These are phyloP conservation scores for Desmodesmus armatus DNA, from an alignment of 139 green algal genomes.

Conservation along the genomic window DNA sequence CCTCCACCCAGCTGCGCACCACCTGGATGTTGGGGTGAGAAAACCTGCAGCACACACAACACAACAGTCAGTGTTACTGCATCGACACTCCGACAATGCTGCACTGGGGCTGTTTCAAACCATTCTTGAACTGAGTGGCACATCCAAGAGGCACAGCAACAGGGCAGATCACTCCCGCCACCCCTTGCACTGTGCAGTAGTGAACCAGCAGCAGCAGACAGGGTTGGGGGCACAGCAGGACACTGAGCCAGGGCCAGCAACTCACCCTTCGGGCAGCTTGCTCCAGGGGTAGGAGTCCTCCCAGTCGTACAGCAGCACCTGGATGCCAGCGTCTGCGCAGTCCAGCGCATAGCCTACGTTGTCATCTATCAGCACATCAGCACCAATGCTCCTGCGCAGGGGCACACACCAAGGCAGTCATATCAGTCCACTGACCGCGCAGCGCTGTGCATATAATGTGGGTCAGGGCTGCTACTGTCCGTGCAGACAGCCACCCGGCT, in stretches of 20 bases:
- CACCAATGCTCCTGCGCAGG: conserved; percentile 75
- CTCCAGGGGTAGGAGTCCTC: conserved; percentile 88
- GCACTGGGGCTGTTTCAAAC: neutral
- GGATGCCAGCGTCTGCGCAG: conserved; percentile 86
- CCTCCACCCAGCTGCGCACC: conserved; percentile 74
- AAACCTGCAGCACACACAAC: conserved; percentile 43
- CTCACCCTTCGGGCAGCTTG: conserved; percentile 67
- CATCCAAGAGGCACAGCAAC: neutral
- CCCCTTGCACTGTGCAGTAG: neutral
- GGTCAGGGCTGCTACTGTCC: too few relatives aligned
- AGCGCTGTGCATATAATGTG: too few relatives aligned
- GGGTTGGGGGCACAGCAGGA: neutral
- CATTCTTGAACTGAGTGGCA: neutral
- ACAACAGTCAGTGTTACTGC: too few relatives aligned
- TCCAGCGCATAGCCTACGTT: conserved; percentile 94
- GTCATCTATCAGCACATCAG: conserved; percentile 93
- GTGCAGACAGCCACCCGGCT: too few relatives aligned
- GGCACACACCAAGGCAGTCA: neutral
- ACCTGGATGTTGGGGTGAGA: conserved; percentile 68
- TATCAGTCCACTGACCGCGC: neutral
- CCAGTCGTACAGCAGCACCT: conserved; percentile 96
- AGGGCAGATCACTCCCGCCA: neutral
- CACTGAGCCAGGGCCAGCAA: neutral
- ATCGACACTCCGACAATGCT: neutral
- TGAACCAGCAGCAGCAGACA: neutral